Conservation (phyloP, 108 stramenopile species). For the Cyclotella choctawhatcheeana region DNA sequence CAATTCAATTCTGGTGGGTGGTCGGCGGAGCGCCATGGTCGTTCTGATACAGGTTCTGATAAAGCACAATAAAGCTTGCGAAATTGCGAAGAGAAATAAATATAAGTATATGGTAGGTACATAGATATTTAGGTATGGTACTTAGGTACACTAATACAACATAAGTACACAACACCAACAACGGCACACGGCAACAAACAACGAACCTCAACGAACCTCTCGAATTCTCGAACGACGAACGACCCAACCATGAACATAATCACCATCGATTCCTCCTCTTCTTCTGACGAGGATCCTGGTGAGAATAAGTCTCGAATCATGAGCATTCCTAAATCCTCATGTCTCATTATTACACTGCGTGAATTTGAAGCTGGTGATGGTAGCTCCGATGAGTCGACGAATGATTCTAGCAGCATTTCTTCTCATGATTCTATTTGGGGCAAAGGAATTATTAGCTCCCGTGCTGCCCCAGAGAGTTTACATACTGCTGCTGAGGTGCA, state of each 20-base stretch:
- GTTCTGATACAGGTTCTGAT: too few species aligned
- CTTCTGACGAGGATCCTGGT: too few species aligned
- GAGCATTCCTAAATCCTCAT: too few species aligned
- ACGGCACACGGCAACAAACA: too few species aligned
- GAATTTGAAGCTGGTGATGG: constrained; percentile 1
- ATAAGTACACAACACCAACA: too few species aligned
- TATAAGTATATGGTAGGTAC: too few species aligned
- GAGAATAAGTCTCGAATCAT: too few species aligned
- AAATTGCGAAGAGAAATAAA: too few species aligned
- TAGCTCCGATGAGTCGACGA: neutral
- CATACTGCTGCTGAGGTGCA: too few species aligned
- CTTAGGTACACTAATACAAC: too few species aligned
- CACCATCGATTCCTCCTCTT: constrained; percentile 7
- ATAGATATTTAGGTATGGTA: too few species aligned
- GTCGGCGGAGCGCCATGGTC: constrained; percentile 81
- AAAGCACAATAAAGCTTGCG: too few species aligned
- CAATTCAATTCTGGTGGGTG: constrained; percentile 84
- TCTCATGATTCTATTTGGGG: constrained; percentile 10
- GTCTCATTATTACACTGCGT: neutral
- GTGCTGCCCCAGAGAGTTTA: neutral
- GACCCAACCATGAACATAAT: neutral
- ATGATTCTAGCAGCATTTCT: neutral
- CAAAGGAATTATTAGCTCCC: neutral
- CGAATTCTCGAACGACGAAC: neutral
- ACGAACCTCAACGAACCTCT: neutral